These are phyloP conservation scores for Sextonia rubra DNA, from an alignment of 164 flowering plant genomes.

Conservation along the genomic window DNA sequence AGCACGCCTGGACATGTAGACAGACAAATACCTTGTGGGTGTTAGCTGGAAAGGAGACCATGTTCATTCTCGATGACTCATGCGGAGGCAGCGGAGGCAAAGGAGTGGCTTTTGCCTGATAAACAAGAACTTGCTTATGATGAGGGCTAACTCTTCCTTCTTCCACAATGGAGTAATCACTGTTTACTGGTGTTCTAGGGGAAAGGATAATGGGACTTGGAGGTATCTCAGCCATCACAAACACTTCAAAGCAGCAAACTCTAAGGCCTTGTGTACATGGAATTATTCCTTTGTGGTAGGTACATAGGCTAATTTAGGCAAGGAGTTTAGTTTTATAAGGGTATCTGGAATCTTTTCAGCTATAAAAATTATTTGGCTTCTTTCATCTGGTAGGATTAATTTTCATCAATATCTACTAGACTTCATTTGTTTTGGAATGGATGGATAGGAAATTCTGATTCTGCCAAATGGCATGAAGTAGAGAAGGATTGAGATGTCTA, in stretches of 20 bases:
- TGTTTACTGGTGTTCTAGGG: background rate
- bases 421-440: background rate
- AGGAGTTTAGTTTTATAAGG: background rate
- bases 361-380: background rate
- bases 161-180: constrained; percentile 7
- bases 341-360: background rate
- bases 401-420: background rate
- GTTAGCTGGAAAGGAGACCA: background rate
- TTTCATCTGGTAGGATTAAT: no score
- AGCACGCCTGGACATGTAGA: background rate
- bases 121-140: background rate
- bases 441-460: background rate
- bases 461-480: constrained; percentile 1
- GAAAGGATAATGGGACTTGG: background rate
- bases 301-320: background rate
- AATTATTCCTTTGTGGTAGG: background rate
- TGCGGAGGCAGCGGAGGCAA: background rate
- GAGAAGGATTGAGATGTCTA: background rate
- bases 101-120: background rate
- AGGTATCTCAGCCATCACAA: constrained; percentile 3
- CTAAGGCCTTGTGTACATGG: background rate
- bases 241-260: background rate
- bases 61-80: background rate
- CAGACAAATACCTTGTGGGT: constrained; percentile 15
- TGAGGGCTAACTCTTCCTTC: constrained; percentile 1